Conservation (phyloP, 768 basidiomycete species). For the Kwoniella dendrophila region DNA sequence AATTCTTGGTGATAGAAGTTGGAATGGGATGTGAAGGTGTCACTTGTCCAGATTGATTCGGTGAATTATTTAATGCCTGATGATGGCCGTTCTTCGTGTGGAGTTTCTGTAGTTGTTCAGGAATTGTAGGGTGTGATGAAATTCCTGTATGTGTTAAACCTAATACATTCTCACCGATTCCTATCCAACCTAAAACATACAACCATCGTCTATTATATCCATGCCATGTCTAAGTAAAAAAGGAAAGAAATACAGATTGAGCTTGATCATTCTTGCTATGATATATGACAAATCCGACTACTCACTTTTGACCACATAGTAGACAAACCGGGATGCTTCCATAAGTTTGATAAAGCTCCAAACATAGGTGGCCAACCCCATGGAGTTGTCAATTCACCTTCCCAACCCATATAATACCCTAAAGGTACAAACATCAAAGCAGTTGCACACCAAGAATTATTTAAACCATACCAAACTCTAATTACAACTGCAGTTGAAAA, state of each 20-base stretch:
- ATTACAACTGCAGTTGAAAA: slow-evolving; percentile 30
- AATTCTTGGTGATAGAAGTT: slow-evolving; percentile 1
- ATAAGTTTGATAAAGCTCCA: slow-evolving; percentile 35
- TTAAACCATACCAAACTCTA: slow-evolving; percentile 21
- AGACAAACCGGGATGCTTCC: slow-evolving; percentile 40
- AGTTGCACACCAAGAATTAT: slow-evolving; percentile 2
- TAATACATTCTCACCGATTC: slow-evolving; percentile 45
- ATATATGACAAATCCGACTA: slow-evolving; percentile 2
- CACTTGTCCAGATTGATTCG: slow-evolving; percentile 19
- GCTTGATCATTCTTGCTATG: not conserved
- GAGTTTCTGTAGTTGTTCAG: not conserved
- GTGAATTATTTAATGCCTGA: not conserved
- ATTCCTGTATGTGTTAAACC: slow-evolving; percentile 38
- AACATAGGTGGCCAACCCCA: slow-evolving; percentile 49
- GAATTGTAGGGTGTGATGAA: slow-evolving; percentile 23
- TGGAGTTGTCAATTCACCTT: slow-evolving; percentile 40
- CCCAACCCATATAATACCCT: slow-evolving; percentile 39
- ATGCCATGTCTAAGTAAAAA: slow-evolving; percentile 40
- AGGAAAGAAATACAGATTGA: slow-evolving; percentile 7
- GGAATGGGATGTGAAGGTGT: slow-evolving; percentile 36
- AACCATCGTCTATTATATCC: slow-evolving; percentile 39
- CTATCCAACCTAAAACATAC: slow-evolving; percentile 39
- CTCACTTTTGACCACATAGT: slow-evolving; percentile 47
- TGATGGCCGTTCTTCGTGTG: not conserved
- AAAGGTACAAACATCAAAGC: slow-evolving; percentile 20